Evolutionary conservation across 306 rosid species (phyloP), one percentile per base, ranked within the genome.

Genomic region (Pyrus pyrifolia): DNA sequence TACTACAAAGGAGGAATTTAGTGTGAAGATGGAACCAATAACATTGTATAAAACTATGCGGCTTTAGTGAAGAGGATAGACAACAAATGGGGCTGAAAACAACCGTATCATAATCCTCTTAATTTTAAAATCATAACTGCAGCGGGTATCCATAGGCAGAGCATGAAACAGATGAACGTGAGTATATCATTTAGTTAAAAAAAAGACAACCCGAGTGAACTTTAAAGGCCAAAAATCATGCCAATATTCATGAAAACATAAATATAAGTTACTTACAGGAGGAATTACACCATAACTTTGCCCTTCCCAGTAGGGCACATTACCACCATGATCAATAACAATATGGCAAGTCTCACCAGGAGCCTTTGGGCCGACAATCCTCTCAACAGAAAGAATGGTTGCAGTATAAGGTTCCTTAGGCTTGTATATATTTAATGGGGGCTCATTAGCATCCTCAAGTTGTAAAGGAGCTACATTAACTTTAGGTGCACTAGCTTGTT

Each of bases 221-320:
- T 15, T 10, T 35, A 35, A 33, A 0, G 31, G 64, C 25, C 23
- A 65, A 52, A 75, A 65, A 6, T n/a, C 58, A 27, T 63, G 40
- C 46, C 18, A 17, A 3, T 25, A 6, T 5, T 25, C 19, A 5
- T 44, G 30, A 44, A 61, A 29, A 45, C 45, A 74, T 21, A 45
- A 74, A 23, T 29, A 22, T 3, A 71, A 78, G 71, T 46, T 58
- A 86, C 97, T 88, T 87, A 95, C 99, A 8, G 97, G 97, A 59
- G 99, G 97, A 78, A 95, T 91, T 13, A 95, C 90, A 52, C 99
- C 99, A 67, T 95, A 95, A 86, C 97, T 95, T 80, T 95, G 97
- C 58, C 99, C 99, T 89, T 95, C 99, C 99, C 99, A 95, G 79
- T 95, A 95, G 49, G 97, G 99, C 76, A 92, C 96, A 85, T 92